These are phyloP conservation scores for Populus hybrid DNA, from an alignment of 441 rosid genomes.

Conservation along the genomic window DNA sequence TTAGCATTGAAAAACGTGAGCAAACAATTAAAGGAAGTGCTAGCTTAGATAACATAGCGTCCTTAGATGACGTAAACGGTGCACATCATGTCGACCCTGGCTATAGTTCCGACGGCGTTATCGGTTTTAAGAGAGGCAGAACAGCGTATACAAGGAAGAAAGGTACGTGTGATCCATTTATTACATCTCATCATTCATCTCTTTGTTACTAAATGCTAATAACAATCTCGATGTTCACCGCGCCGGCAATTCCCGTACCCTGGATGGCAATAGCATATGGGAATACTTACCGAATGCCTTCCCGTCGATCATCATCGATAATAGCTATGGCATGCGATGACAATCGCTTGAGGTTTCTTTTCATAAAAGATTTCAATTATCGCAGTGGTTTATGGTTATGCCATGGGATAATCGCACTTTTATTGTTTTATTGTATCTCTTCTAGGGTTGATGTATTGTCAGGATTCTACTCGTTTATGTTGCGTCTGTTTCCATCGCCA, in stretches of 20 bases:
- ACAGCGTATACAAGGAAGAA: conserved; percentile 31
- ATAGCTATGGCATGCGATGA: no score
- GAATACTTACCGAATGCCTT: no score
- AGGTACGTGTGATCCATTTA: conserved; percentile 27
- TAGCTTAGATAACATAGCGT: conserved; percentile 43
- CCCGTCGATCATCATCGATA: no score
- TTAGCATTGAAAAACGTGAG: conserved; percentile 27
- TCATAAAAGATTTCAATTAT: no score
- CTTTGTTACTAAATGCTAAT: background rate
- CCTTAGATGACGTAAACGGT: conserved; percentile 14
- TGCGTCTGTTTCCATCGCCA: no score
- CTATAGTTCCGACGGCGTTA: conserved; percentile 52
- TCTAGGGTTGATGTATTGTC: no score
- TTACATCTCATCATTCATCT: background rate
- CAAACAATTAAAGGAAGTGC: conserved; percentile 40
- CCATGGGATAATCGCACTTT: background rate
- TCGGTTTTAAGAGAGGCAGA: conserved; percentile 27
- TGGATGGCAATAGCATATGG: no score
- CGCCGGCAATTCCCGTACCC: background rate
- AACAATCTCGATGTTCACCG: background rate
- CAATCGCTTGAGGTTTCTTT: no score
- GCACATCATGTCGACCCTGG: conserved; percentile 19
- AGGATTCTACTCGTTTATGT: no score
- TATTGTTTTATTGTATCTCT: no score
- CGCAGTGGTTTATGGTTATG: no score